Evolutionary conservation across 805 yeast species (phyloP), one percentile per base, ranked within the genome.

Genomic region (Candida railenensis): DNA sequence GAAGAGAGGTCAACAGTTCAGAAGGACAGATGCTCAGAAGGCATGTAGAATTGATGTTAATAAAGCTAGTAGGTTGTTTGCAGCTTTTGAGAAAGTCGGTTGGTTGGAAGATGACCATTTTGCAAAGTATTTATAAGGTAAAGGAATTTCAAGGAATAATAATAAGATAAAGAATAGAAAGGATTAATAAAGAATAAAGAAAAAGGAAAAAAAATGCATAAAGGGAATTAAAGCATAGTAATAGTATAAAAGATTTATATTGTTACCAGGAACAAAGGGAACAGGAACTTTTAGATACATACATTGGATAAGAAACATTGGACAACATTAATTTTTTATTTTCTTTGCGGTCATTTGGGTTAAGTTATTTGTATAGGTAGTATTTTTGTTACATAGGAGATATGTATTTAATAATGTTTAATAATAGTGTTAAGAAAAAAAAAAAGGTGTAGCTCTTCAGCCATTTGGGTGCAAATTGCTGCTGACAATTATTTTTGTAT

Each of bases 1-100:
- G 56, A 81, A 80, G 55, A 70, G 74, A 43, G 85, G 84, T 22
- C 73, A 83, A 60, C 92, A 94, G 22, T 92, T 92, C 69, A 83
- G 97, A 69, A 84, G 97, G 69, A 94, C 98, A 0, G 99, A 92
- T 67, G 96, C 97, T 5, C 98, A 92, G 68, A 94, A 94, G 73
- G 97, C 97, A 4, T 92, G 98, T 65, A 81, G 96, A 53, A 91
- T 94, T 54, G 98, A 94, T 66, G 98, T 92, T 39, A 94, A 94
- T 67, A 94, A 94, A 66, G 97, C 97, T 1, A 85, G 95, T 42
- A 79, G 97, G 54, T 73, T 92, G 46, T 92, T 81, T 70, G 95
- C 92, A 22, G 89, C 97, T 19, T 94, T 82, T 61, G 96, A 92
- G 64, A 82, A 81, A 63, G 92, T 87, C 40, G 97, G 97, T 37